Base-by-base conservation (phyloP, 164 flowering plant genomes). In the Stephania cephalantha region DNA sequence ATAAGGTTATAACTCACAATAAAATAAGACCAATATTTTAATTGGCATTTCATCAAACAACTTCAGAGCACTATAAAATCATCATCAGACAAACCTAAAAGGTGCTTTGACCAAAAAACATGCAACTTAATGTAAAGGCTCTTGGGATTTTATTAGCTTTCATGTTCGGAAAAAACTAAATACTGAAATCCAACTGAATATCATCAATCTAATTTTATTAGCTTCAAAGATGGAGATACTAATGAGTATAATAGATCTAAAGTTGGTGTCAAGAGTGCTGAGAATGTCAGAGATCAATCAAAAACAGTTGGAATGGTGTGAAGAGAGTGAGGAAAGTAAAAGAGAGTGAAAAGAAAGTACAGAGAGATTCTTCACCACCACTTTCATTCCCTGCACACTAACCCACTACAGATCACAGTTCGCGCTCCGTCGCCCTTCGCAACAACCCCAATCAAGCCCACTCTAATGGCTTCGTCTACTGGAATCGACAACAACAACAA, bases 251-350 rank as follows among this genome's bases (percentile, higher is more conserved):
- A 90, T 93, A 80, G 99, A 93, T 82, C 78, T 92, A 65, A 92
- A 93, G 85, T 82, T 95, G 74, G 97, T 92, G 50, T 92, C 95
- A 5, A 91, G 99, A 78, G 98, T 91, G 46, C 74, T 95, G 81
- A 92, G 91, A 80, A 93, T 85, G 95, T 76, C 58, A 17, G 89
- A 85, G 12, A 65, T 93, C 42, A 86, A 79, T 77, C 88, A 90
- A 72, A 91, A 89, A 67, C 96, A 91, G 76, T 68, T 95, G 78
- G 92, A 88, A 18, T 95, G 99, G 99, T 91, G 97, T 78, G 95
- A 92, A 77, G 89, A 88, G 70, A 85, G 87, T 91, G 92, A 86
- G 85, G 83, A 91, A 86, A 86, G 85, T 93, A 61, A 90, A 83
- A 69, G 70, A 93, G 44, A 73, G 83, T 75, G 88, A 90, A 71